A percentile compares a stretch with the other conserved stretches of the same genome.
phyloP scores from a whole-genome alignment of 2,329 filamentous ascomycete genomes.

The Aureobasidium leucospermi region DNA sequence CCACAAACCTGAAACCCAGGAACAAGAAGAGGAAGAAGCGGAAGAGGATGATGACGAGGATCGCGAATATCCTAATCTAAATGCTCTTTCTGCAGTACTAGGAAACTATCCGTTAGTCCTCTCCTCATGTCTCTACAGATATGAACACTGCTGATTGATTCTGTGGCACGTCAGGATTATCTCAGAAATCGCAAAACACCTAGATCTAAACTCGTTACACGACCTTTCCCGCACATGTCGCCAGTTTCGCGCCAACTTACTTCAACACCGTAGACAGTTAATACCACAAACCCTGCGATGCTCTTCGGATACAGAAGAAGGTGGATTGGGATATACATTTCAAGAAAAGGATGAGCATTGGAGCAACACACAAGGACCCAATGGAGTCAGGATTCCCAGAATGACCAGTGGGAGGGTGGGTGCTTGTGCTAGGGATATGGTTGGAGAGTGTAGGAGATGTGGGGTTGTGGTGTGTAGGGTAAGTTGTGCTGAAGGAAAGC shows the following conservation, averaged over 20 bases:
- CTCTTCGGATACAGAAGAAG: constrained; percentile 57
- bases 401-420: constrained; percentile 61
- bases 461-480: constrained; percentile 74
- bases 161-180: constrained; percentile 54
- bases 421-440: constrained; percentile 79
- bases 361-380: constrained; percentile 19
- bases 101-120: constrained; percentile 60
- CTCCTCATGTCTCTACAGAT: neutral
- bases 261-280: constrained; percentile 70
- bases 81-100: constrained; percentile 54
- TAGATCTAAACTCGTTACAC: constrained; percentile 84
- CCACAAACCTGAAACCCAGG: neutral
- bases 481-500: constrained; percentile 19
- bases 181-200: constrained; percentile 62
- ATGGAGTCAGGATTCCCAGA: constrained; percentile 28
- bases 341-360: constrained; percentile 21
- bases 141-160: neutral
- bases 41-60: constrained; percentile 20
- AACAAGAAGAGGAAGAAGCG: neutral
- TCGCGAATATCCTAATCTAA: constrained; percentile 45
- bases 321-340: constrained; percentile 40
- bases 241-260: constrained; percentile 66
- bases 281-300: constrained; percentile 72
- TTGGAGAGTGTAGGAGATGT: constrained; percentile 74
- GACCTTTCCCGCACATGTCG: constrained; percentile 76